Percentiles rank a stretch among this genome's conserved stretches.
These are phyloP conservation scores for Termitomyces sp. DNA, from an alignment of 768 basidiomycete genomes.

Conservation along the genomic window DNA sequence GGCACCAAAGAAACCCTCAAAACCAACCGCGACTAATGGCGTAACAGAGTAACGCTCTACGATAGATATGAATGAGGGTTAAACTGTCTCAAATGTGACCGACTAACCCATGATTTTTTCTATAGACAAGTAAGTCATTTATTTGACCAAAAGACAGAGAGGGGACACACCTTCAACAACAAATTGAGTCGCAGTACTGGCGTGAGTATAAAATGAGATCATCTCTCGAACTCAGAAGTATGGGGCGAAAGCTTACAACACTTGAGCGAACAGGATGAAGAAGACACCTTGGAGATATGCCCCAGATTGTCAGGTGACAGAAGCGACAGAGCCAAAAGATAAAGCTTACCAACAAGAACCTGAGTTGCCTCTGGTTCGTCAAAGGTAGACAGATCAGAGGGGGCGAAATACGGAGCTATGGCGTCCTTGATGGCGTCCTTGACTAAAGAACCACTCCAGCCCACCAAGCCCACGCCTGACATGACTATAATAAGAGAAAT, in stretches of 20 bases:
- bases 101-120: conserved; percentile 82
- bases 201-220: conserved; percentile 6
- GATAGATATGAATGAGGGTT: not conserved
- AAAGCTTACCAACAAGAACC: conserved; percentile 62
- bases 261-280: conserved; percentile 89
- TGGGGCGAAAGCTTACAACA: conserved; percentile 59
- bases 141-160: conserved; percentile 9
- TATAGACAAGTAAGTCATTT: conserved; percentile 15
- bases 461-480: conserved; percentile 77
- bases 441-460: conserved; percentile 83
- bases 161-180: conserved; percentile 45
- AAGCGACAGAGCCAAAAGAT: conserved; percentile 5
- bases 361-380: conserved; percentile 58
- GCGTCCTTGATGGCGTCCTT: conserved; percentile 62
- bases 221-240: conserved; percentile 13
- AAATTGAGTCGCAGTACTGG: conserved; percentile 85
- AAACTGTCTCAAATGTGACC: not conserved
- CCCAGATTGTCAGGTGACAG: conserved; percentile 14
- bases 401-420: conserved; percentile 23
- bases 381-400: conserved; percentile 28
- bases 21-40: conserved; percentile 90
- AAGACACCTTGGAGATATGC: conserved; percentile 58
- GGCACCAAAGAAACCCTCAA: conserved; percentile 89
- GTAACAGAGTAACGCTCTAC: conserved; percentile 69
- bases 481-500: conserved; percentile 85